Conservation (phyloP, 306 rosid genomes). For the Macrotyloma uniflorum region DNA sequence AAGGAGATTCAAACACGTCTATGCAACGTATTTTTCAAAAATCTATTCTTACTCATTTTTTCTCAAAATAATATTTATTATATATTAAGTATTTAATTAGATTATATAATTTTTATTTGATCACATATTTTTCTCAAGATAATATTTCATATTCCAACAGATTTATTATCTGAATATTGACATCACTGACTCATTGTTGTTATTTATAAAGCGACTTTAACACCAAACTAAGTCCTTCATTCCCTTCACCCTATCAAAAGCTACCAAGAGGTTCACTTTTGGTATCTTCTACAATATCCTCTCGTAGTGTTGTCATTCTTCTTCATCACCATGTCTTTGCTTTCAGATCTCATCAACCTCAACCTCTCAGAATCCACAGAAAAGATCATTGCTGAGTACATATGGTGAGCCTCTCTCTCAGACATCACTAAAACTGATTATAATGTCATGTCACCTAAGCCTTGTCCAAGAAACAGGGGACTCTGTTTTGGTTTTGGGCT, state of each 20-base stretch:
- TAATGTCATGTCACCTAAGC: neutral
- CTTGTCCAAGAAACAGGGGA: constrained; percentile 28
- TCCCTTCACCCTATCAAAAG: neutral
- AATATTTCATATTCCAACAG: no score
- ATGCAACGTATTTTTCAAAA: no score
- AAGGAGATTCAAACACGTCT: no score
- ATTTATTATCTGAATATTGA: neutral
- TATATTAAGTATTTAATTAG: no score
- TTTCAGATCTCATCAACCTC: constrained; percentile 61
- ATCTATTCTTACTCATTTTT: no score
- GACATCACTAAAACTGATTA: neutral
- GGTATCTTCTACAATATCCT: neutral
- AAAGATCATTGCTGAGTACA: constrained; percentile 67
- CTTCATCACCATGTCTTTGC: constrained; percentile 43
- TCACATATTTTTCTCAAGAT: no score
- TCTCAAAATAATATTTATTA: no score
- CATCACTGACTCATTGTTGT: neutral
- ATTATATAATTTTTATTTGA: no score
- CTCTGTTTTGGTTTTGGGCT: neutral
- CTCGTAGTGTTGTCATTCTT: neutral
- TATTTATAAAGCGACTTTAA: constrained; percentile 1
- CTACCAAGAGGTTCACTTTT: neutral
- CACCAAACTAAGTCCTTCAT: neutral
- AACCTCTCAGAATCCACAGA: constrained; percentile 50
- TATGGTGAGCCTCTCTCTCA: constrained; percentile 57